These are phyloP conservation scores for Apiospora kogelbergensis DNA, from an alignment of 2,329 filamentous ascomycete species.

Conservation along the genomic window DNA sequence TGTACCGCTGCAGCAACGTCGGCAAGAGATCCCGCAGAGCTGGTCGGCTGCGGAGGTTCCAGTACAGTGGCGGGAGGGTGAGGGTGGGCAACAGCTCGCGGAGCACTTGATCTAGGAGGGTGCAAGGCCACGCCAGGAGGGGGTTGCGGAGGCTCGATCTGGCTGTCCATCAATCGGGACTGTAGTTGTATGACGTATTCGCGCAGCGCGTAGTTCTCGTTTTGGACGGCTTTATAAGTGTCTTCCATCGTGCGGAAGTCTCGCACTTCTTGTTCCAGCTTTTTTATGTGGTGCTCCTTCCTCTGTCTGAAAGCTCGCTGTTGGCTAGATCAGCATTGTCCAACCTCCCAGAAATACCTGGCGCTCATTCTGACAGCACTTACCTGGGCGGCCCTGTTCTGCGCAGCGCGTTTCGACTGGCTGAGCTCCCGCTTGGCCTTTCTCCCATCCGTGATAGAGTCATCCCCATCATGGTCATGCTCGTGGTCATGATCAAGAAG, in stretches of 20 bases:
- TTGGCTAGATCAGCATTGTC: constrained; percentile 15
- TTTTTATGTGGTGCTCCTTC: constrained; percentile 98
- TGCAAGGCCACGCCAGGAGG: constrained; percentile 76
- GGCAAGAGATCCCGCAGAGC: constrained; percentile 31
- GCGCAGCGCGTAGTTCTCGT: constrained; percentile 85
- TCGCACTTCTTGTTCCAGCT: constrained; percentile 89
- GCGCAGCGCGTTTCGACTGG: constrained; percentile 92
- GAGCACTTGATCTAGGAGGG: constrained; percentile 34
- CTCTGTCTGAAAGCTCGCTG: constrained; percentile 91
- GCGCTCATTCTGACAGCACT: not conserved
- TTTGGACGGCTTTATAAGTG: constrained; percentile 76
- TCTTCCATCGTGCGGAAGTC: constrained; percentile 75
- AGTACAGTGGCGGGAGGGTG: not conserved
- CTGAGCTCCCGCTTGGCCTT: constrained; percentile 91
- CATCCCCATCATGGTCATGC: constrained; percentile 32
- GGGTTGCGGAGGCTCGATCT: constrained; percentile 81
- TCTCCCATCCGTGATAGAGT: constrained; percentile 51
- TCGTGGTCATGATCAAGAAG: constrained; percentile 31
- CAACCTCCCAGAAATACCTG: not conserved
- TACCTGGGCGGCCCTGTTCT: constrained; percentile 97
- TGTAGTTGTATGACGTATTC: constrained; percentile 94
- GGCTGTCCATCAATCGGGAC: constrained; percentile 77
- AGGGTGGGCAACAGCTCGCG: constrained; percentile 15
- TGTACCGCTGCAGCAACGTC: constrained; percentile 34
- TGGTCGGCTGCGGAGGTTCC: constrained; percentile 12